These are phyloP conservation scores for Tardiomyces blankii DNA, from an alignment of 1,139 yeast genomes.

Conservation along the genomic window DNA sequence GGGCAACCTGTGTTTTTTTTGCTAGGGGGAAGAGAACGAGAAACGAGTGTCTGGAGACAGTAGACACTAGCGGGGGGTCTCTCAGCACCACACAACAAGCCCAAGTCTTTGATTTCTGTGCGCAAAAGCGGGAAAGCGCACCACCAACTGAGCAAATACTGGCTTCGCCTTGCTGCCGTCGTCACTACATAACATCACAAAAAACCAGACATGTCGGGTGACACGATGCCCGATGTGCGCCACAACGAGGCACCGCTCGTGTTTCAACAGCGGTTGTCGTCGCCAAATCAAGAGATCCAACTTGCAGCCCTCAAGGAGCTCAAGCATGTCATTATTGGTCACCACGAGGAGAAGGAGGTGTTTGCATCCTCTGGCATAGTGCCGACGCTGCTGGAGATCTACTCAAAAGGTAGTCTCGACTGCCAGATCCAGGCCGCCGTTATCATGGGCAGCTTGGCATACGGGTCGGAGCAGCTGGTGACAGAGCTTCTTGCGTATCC, in stretches of 20 bases:
- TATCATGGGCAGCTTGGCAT: conserved; percentile 23
- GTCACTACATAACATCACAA: no score
- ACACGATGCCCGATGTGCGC: no score
- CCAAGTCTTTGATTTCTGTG: no score
- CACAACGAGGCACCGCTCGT: not conserved
- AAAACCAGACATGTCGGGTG: no score
- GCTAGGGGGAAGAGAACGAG: no score
- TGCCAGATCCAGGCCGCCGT: conserved; percentile 21
- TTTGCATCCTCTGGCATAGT: conserved; percentile 17
- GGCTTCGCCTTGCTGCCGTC: no score
- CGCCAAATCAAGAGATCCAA: conserved; percentile 5
- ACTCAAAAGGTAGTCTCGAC: conserved; percentile 13
- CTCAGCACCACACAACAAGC: no score
- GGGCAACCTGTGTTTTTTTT: no score
- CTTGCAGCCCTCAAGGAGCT: conserved; percentile 16
- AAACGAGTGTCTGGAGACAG: no score
- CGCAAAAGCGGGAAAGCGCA: no score
- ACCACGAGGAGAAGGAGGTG: conserved; percentile 21
- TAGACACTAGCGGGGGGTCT: no score
- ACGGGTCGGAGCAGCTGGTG: conserved; percentile 18
- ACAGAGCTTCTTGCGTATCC: conserved; percentile 13
- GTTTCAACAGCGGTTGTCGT: not conserved
- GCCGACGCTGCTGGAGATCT: conserved; percentile 15
- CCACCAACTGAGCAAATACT: no score
- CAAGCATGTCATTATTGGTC: conserved; percentile 27